Percentiles rank a stretch among this genome's conserved stretches.
Evolutionary conservation across 2,329 filamentous ascomycete genomes (phyloP).

Genomic region (Trichoderma sp.): DNA sequence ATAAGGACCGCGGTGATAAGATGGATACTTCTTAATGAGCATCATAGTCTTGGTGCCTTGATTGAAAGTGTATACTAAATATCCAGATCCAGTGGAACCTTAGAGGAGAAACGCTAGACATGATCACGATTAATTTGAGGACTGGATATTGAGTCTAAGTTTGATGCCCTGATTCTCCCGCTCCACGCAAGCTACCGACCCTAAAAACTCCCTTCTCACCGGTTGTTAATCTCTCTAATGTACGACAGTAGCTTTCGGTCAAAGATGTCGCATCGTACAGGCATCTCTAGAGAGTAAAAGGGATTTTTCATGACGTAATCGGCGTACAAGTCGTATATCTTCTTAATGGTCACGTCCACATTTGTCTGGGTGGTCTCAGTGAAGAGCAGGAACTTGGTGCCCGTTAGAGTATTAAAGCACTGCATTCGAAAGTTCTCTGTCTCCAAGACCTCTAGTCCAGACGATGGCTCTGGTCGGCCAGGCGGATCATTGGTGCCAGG

Average conservation of each 20-base stretch:
- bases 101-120: conserved; percentile 15
- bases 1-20: conserved; percentile 61
- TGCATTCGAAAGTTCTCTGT: conserved; percentile 92
- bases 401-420: conserved; percentile 92
- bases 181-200: background rate
- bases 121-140: conserved; percentile 15
- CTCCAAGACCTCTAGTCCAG: conserved; percentile 89
- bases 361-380: conserved; percentile 87
- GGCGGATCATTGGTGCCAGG: conserved; percentile 40
- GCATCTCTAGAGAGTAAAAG: conserved; percentile 98
- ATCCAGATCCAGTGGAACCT: background rate
- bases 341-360: conserved; percentile 77
- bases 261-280: conserved; percentile 90
- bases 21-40: conserved; percentile 75
- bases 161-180: background rate
- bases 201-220: conserved; percentile 32
- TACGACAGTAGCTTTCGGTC: conserved; percentile 82
- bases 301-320: conserved; percentile 99
- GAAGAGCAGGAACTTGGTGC: conserved; percentile 93
- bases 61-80: conserved; percentile 40
- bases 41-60: conserved; percentile 27
- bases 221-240: conserved; percentile 69
- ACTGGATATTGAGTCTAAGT: conserved; percentile 4
- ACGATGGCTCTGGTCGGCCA: conserved; percentile 60
- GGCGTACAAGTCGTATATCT: conserved; percentile 90